Evolutionary conservation across 192 early-diverging fungal species (phyloP).

Genomic region (Phlyctochytrium arcticum): DNA sequence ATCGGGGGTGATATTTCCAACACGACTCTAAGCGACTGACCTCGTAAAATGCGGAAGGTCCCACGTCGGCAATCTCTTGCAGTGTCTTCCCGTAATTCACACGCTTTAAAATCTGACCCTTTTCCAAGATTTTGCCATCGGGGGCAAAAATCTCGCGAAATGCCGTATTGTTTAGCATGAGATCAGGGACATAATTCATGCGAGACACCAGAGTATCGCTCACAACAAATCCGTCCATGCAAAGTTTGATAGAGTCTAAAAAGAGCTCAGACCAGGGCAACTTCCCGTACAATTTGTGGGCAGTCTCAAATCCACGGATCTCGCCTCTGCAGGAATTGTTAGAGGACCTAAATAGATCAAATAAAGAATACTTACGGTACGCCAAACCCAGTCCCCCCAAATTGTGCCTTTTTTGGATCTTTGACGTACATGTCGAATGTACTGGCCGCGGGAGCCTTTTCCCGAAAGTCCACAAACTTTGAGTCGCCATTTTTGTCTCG

Average conservation of each 20-base stretch:
- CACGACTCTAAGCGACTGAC: neutral
- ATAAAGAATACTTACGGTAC: slow-evolving; percentile 60
- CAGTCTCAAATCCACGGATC: slow-evolving; percentile 76
- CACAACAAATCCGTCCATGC: slow-evolving; percentile 69
- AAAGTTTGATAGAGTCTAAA: slow-evolving; percentile 68
- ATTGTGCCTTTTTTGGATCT: slow-evolving; percentile 63
- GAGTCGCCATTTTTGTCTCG: slow-evolving; percentile 48
- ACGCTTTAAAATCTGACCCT: slow-evolving; percentile 56
- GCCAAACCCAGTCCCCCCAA: slow-evolving; percentile 69
- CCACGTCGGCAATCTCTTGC: slow-evolving; percentile 33
- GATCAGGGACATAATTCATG: slow-evolving; percentile 22
- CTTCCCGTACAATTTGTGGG: slow-evolving; percentile 74
- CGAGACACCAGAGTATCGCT: slow-evolving; percentile 42
- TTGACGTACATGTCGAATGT: slow-evolving; percentile 75
- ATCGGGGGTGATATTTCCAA: neutral
- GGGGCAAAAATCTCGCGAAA: slow-evolving; percentile 64
- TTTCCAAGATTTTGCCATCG: slow-evolving; percentile 58
- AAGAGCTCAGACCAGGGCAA: slow-evolving; percentile 80
- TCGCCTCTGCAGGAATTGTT: slow-evolving; percentile 61
- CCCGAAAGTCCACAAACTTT: slow-evolving; percentile 80
- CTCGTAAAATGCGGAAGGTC: slow-evolving; percentile 41
- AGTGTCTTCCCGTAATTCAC: slow-evolving; percentile 27
- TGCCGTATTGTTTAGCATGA: slow-evolving; percentile 38
- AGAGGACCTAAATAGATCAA: neutral
- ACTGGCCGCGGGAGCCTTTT: slow-evolving; percentile 73